Percentiles rank a stretch among this genome's conserved stretches.
Conservation (phyloP, 352 stramenopile species). For the Elongisporangium prolatum region DNA sequence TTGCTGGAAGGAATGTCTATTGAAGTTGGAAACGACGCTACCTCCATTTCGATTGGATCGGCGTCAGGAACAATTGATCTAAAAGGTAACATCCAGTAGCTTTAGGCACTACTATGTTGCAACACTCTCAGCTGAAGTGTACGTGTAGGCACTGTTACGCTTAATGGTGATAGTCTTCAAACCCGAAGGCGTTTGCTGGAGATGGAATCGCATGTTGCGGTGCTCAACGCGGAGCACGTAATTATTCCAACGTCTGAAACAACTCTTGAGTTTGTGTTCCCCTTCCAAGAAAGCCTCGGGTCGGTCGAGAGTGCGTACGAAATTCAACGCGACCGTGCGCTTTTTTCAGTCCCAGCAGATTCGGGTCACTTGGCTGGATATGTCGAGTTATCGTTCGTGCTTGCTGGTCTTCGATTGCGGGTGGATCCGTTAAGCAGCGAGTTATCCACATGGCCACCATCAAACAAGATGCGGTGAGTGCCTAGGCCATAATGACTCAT, state of each 20-base stretch:
- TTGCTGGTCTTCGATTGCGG: not conserved
- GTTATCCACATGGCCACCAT: not conserved
- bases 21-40: conserved; percentile 18
- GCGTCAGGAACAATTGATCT: conserved; percentile 10
- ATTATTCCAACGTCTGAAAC: conserved; percentile 5
- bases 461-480: conserved; percentile 30
- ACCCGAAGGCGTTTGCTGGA: conserved; percentile 21
- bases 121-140: not conserved
- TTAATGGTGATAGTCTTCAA: conserved; percentile 46
- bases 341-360: not conserved
- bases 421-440: not conserved
- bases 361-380: conserved; percentile 10
- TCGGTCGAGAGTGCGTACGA: conserved; percentile 19
- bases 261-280: conserved; percentile 20
- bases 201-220: conserved; percentile 20
- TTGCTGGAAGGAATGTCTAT: conserved; percentile 10
- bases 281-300: conserved; percentile 21
- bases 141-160: conserved; percentile 30
- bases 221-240: conserved; percentile 25
- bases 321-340: conserved; percentile 7
- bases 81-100: not conserved
- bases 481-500: not conserved
- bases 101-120: not conserved
- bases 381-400: conserved; percentile 16
- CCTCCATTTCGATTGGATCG: conserved; percentile 25